Evolutionary conservation across 495 filamentous ascomycete species (phyloP).

Genomic region (Podospora didyma): DNA sequence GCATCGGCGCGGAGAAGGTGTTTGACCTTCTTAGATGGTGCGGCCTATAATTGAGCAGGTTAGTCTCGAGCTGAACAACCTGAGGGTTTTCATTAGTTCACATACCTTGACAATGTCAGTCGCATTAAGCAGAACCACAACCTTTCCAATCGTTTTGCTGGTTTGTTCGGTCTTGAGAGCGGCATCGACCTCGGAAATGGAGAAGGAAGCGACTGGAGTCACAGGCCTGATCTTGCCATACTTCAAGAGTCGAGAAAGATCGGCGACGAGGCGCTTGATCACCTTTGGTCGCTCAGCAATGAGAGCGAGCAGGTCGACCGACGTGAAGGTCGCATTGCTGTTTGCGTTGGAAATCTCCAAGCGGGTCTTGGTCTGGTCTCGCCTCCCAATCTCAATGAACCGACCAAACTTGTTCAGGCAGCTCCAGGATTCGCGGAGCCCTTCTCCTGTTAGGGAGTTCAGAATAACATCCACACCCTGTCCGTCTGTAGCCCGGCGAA

Average conservation of each 20-base stretch:
- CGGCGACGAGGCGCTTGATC: slow-evolving; percentile 34
- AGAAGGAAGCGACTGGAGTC: slow-evolving; percentile 40
- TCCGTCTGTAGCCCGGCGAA: slow-evolving; percentile 46
- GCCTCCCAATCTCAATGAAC: slow-evolving; percentile 42
- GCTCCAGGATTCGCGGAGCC: slow-evolving; percentile 43
- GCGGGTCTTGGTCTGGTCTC: slow-evolving; percentile 36
- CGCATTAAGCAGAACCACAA: slow-evolving; percentile 43
- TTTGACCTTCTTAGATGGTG: slow-evolving; percentile 27
- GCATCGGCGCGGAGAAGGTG: slow-evolving; percentile 40
- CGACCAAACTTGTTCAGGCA: slow-evolving; percentile 46
- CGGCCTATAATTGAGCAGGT: slow-evolving; percentile 14
- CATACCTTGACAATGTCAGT: slow-evolving; percentile 37
- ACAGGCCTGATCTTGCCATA: slow-evolving; percentile 37
- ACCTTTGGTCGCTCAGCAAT: slow-evolving; percentile 36
- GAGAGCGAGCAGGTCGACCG: slow-evolving; percentile 43
- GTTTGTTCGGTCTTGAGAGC: slow-evolving; percentile 57
- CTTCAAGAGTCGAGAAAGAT: slow-evolving; percentile 37
- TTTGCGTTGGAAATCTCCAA: slow-evolving; percentile 39
- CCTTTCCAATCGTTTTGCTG: slow-evolving; percentile 54
- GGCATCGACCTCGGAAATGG: slow-evolving; percentile 48
- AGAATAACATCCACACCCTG: slow-evolving; percentile 62
- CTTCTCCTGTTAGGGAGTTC: slow-evolving; percentile 52
- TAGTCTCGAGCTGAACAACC: background rate
- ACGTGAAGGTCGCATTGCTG: slow-evolving; percentile 44
- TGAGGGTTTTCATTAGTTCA: background rate